These are phyloP conservation scores for Vitis hybrid DNA, from an alignment of 177 flowering plant genomes.

Conservation along the genomic window DNA sequence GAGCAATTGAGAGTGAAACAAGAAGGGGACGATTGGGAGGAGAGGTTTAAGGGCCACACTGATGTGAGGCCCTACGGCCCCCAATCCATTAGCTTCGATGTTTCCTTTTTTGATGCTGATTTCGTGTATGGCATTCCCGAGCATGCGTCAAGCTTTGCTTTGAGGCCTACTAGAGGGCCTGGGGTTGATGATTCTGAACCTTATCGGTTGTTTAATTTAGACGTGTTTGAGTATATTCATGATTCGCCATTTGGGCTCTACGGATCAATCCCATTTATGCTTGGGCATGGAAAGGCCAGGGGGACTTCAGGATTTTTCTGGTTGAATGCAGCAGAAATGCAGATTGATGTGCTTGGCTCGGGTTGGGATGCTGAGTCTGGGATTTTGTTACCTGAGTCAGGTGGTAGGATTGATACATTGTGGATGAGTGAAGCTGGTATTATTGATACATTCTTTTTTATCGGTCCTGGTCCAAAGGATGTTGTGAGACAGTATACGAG, in stretches of 20 bases:
- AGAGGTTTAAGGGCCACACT: constrained; percentile 71
- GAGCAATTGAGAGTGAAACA: constrained; percentile 79
- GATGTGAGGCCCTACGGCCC: constrained; percentile 90
- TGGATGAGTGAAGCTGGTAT: constrained; percentile 99
- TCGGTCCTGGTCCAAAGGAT: constrained; percentile 93
- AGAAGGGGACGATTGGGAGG: constrained; percentile 92
- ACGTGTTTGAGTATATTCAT: constrained; percentile 84
- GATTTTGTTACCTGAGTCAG: constrained; percentile 50
- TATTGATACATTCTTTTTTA: constrained; percentile 87
- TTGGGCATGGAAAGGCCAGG: constrained; percentile 68
- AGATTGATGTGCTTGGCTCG: constrained; percentile 81
- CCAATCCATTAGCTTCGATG: constrained; percentile 95
- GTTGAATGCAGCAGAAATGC: constrained; percentile 99
- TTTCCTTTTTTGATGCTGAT: constrained; percentile 81
- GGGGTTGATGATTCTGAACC: constrained; percentile 88
- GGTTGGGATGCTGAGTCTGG: constrained; percentile 79
- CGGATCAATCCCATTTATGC: constrained; percentile 92
- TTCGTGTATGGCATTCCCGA: constrained; percentile 94
- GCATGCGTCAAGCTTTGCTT: constrained; percentile 76
- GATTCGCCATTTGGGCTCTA: constrained; percentile 96
- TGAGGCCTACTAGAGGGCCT: constrained; percentile 84
- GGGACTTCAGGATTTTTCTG: constrained; percentile 91
- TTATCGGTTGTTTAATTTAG: constrained; percentile 86
- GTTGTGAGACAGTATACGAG: constrained; percentile 73
- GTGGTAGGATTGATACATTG: constrained; percentile 72